Base-by-base conservation (phyloP, 805 yeast species). In the Saturnispora besseyi region DNA sequence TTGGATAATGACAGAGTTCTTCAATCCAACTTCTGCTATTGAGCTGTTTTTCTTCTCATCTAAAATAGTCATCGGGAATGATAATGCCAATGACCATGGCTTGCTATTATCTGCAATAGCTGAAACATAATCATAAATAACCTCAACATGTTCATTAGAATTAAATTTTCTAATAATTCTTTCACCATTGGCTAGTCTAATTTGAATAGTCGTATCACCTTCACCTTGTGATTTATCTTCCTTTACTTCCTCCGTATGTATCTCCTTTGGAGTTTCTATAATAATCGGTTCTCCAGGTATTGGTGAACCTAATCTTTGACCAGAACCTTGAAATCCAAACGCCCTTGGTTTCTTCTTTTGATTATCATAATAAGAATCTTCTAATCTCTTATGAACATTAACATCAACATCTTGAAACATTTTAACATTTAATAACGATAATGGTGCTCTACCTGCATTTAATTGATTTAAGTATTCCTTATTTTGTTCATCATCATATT, bases 331-430 rank as follows among this genome's bases (percentile, higher is more conserved):
- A 62, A 84, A 87, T 0, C 95, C 95, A 9, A 81, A 84, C 3
- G 44, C 44, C 12, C 73, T 65, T 47, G 64, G 65, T 51, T 69
- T 65, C 42, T 68, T 67, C 49, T 69, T 68, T 68, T 73, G 74
- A 26, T 81, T 75, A 4, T 79, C 75, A 41, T 63, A 71, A 67
- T 77, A 93, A 40, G 84, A 86, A 64, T 91, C 95, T 48, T 88
- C 95, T 48, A 85, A 69, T 57, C 84, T 84, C 61, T 83, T 82
- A 51, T 76, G 75, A n/a, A 93, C 93, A 38, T 81, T 78, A 18
- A 91, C 96, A 61, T 90, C 96, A 26, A 93, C 98, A 53, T 86
- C 93, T 70, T 91, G 97, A 44, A 95, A 96, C 62, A 81, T 81
- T 59, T 82, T 80, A 15, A 91, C 97, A 55, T 86, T 80, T 55